A percentile compares a stretch with the other conserved stretches of the same genome.
Evolutionary conservation across 345 rosid species (phyloP).

Genomic region (Raphanus sativus): DNA sequence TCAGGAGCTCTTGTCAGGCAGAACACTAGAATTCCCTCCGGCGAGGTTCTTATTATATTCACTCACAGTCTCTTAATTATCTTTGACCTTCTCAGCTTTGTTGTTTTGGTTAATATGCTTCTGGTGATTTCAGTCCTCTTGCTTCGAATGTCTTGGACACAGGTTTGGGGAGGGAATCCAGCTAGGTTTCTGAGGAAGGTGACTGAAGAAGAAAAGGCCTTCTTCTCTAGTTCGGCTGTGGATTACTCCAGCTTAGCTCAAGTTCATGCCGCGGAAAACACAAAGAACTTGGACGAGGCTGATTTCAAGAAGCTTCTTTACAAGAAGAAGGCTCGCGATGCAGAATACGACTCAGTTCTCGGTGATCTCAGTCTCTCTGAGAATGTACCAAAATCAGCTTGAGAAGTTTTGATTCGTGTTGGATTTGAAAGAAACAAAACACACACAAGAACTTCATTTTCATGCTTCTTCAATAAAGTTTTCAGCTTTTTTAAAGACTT

Average conservation of each 20-base stretch:
- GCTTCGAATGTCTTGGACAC: not conserved
- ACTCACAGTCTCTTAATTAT: conserved; percentile 6
- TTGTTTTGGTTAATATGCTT: not conserved
- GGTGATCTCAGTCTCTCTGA: conserved; percentile 62
- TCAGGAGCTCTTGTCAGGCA: conserved; percentile 94
- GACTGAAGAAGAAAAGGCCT: conserved; percentile 76
- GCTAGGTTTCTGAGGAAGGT: conserved; percentile 80
- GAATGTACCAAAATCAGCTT: conserved; percentile 47
- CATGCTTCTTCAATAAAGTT: conserved; percentile 32
- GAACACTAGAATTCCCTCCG: conserved; percentile 76
- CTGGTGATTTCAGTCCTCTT: not conserved
- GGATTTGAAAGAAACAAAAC: conserved; percentile 15
- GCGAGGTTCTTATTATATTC: conserved; percentile 54
- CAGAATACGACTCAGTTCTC: conserved; percentile 74
- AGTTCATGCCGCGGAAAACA: conserved; percentile 82
- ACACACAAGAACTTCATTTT: conserved; percentile 7
- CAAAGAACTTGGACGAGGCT: conserved; percentile 62
- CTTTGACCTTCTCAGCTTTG: conserved; percentile 1
- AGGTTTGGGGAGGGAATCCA: conserved; percentile 97
- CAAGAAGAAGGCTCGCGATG: conserved; percentile 72
- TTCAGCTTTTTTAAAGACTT: conserved; percentile 10
- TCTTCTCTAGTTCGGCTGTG: conserved; percentile 66
- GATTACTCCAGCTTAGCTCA: conserved; percentile 72
- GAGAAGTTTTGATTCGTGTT: conserved; percentile 17
- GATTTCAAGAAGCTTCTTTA: conserved; percentile 72